phyloP scores from a whole-genome alignment of 164 flowering plant genomes.

The Umbellularia californica region DNA sequence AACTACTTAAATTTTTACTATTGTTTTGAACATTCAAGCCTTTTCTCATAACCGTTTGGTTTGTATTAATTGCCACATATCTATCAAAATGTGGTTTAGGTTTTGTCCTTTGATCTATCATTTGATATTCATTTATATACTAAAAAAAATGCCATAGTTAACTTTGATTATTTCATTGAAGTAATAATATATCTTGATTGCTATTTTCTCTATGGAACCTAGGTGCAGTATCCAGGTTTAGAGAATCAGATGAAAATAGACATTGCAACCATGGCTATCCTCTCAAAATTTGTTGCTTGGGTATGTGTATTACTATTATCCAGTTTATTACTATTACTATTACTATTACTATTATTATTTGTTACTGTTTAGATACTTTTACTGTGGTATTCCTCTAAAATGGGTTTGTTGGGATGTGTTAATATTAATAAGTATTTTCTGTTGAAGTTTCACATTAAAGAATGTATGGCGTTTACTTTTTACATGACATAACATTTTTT shows the following conservation, averaged over 20 bases:
- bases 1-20: too few relatives aligned
- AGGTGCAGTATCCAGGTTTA: conserved; percentile 97
- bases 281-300: conserved; percentile 61
- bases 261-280: conserved; percentile 65
- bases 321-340: background rate
- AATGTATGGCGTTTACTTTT: too few relatives aligned
- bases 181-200: background rate
- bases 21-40: background rate
- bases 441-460: too few relatives aligned
- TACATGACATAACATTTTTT: too few relatives aligned
- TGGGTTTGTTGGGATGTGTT: background rate
- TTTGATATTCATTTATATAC: background rate
- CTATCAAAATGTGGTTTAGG: background rate
- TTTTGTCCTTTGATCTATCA: background rate
- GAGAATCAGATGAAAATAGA: conserved; percentile 68
- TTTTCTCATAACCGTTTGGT: background rate
- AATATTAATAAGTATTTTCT: too few relatives aligned
- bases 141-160: background rate
- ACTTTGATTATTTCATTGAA: background rate
- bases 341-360: too few relatives aligned
- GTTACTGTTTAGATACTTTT: background rate
- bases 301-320: conserved; percentile 28
- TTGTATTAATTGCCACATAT: background rate
- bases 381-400: background rate
- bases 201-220: conserved; percentile 8